These are phyloP conservation scores for Drechslerella dactyloides DNA, from an alignment of 2,329 filamentous ascomycete genomes.

Conservation along the genomic window DNA sequence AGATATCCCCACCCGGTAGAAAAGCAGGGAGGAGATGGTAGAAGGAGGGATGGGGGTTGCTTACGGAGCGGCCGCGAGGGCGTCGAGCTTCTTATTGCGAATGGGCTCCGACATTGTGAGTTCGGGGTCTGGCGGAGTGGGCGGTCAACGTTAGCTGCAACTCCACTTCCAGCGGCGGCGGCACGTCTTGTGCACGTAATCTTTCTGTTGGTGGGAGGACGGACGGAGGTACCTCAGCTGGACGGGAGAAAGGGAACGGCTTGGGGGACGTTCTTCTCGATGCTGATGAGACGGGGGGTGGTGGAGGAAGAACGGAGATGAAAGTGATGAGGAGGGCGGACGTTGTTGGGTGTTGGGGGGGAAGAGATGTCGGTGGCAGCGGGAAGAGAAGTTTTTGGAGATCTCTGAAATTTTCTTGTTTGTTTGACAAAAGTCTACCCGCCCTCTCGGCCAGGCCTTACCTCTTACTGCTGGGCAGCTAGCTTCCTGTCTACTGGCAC, in stretches of 20 bases:
- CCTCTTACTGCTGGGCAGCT: no score
- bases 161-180: conserved; percentile 28
- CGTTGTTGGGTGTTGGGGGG: conserved; percentile 44
- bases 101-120: conserved; percentile 70
- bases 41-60: conserved; percentile 57
- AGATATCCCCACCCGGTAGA: conserved; percentile 14
- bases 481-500: no score
- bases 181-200: conserved; percentile 4
- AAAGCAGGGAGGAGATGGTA: conserved; percentile 52
- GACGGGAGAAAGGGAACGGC: background rate
- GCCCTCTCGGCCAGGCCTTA: background rate
- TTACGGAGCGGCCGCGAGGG: conserved; percentile 68
- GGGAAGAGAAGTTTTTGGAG: conserved; percentile 38
- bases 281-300: conserved; percentile 28
- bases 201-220: conserved; percentile 9
- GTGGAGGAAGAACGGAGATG: conserved; percentile 17
- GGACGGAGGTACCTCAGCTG: background rate
- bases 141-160: conserved; percentile 33
- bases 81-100: conserved; percentile 69
- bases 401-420: conserved; percentile 57
- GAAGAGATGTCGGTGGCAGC: conserved; percentile 37
- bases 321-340: conserved; percentile 17
- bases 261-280: conserved; percentile 23
- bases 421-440: conserved; percentile 50
- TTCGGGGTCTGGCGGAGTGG: background rate